Evolutionary conservation across 2,329 filamentous ascomycete genomes (phyloP).

Genomic region (Drechslera avenae): DNA sequence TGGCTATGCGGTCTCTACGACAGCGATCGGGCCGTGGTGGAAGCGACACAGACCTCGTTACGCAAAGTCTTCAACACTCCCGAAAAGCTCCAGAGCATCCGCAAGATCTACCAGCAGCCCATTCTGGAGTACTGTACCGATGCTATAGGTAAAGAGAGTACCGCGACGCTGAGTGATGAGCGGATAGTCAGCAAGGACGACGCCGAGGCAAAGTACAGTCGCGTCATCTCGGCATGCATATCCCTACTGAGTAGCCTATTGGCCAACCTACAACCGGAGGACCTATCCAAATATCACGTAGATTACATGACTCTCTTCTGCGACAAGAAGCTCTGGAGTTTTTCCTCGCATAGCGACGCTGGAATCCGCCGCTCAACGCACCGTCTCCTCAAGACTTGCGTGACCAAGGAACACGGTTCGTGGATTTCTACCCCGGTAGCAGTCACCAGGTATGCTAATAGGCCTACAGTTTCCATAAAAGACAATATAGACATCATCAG

Average conservation of each 20-base stretch:
- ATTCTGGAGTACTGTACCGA: conserved; percentile 83
- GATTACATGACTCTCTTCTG: conserved; percentile 70
- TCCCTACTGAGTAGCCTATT: conserved; percentile 62
- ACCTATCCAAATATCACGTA: conserved; percentile 64
- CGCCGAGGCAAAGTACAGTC: conserved; percentile 80
- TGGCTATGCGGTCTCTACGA: conserved; percentile 93
- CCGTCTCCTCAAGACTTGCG: conserved; percentile 57
- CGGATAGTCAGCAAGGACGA: conserved; percentile 83
- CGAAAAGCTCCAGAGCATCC: conserved; percentile 78
- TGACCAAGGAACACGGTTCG: conserved; percentile 55
- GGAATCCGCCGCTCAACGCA: conserved; percentile 65
- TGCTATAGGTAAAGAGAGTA: conserved; percentile 76
- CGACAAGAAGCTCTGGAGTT: conserved; percentile 65
- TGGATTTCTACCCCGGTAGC: not conserved
- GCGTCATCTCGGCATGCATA: conserved; percentile 70
- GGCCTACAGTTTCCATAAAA: conserved; percentile 34
- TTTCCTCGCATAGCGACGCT: conserved; percentile 61
- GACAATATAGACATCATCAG: conserved; percentile 61
- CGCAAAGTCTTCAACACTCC: conserved; percentile 75
- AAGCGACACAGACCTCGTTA: conserved; percentile 78
- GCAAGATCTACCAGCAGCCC: conserved; percentile 78
- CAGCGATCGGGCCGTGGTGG: conserved; percentile 75
- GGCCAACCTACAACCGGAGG: conserved; percentile 50
- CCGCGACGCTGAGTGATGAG: conserved; percentile 85
- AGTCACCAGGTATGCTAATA: not conserved